phyloP scores from a whole-genome alignment of 192 early-diverging fungal species.

The Coemansia sp. region DNA sequence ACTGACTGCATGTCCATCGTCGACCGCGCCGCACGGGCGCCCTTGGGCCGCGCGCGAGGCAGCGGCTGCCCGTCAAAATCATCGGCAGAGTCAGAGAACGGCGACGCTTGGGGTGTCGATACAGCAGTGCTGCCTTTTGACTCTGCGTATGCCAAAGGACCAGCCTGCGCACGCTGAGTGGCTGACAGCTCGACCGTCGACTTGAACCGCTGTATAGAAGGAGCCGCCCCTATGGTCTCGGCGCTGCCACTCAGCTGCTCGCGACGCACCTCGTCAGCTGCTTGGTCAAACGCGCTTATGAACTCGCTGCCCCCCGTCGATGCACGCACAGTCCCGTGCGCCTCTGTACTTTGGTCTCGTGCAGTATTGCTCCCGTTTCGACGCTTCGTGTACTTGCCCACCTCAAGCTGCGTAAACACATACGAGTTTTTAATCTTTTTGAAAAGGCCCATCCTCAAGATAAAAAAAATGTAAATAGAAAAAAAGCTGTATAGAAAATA shows the following conservation, averaged over 20 bases:
- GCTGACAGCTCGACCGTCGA: slow-evolving; percentile 45
- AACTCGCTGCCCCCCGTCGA: slow-evolving; percentile 20
- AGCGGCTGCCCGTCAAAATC: slow-evolving; percentile 10
- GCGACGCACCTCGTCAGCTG: slow-evolving; percentile 27
- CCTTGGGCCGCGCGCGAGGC: slow-evolving; percentile 29
- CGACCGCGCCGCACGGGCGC: slow-evolving; percentile 28
- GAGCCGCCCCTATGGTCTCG: slow-evolving; percentile 1
- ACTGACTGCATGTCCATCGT: slow-evolving; percentile 49
- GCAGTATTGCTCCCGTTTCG: slow-evolving; percentile 19
- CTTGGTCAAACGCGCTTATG: slow-evolving; percentile 49
- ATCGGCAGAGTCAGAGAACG: slow-evolving; percentile 9
- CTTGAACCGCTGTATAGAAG: slow-evolving; percentile 13
- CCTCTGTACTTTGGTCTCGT: neutral
- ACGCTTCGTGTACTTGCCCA: slow-evolving; percentile 61
- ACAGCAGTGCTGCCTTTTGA: slow-evolving; percentile 9
- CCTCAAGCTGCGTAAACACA: slow-evolving; percentile 58
- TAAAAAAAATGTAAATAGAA: neutral
- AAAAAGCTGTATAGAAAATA: neutral
- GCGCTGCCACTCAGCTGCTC: slow-evolving; percentile 25
- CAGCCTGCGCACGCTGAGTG: slow-evolving; percentile 23
- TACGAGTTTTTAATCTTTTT: slow-evolving; percentile 57
- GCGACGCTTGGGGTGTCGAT: slow-evolving; percentile 23
- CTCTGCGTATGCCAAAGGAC: slow-evolving; percentile 15
- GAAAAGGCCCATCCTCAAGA: slow-evolving; percentile 43
- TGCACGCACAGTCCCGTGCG: slow-evolving; percentile 6